phyloP scores from a whole-genome alignment of 2,329 filamentous ascomycete genomes.

The Fusarium dlaminii region DNA sequence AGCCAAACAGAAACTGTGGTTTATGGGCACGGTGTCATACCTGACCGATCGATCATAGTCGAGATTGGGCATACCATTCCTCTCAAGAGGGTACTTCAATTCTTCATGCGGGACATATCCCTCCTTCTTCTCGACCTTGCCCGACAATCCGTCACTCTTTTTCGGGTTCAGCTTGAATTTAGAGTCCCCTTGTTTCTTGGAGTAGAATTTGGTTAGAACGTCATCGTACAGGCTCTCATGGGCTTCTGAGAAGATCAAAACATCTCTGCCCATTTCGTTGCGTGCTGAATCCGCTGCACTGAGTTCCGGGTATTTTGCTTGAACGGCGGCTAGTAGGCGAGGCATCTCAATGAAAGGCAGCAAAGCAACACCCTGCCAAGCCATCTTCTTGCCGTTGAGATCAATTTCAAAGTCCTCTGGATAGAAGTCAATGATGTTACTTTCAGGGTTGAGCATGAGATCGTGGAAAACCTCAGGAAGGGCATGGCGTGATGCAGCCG shows the following conservation, averaged over 20 bases:
- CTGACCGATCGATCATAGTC: constrained; percentile 88
- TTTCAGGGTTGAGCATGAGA: constrained; percentile 88
- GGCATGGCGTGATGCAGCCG: constrained; percentile 90
- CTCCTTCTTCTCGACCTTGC: constrained; percentile 82
- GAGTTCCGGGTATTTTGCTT: constrained; percentile 81
- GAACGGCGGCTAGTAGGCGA: constrained; percentile 82
- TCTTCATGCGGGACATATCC: constrained; percentile 85
- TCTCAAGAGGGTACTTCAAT: constrained; percentile 79
- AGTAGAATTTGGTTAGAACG: constrained; percentile 86
- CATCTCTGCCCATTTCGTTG: constrained; percentile 83
- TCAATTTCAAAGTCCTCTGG: constrained; percentile 94
- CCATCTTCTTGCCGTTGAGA: constrained; percentile 97
- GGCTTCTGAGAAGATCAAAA: constrained; percentile 83
- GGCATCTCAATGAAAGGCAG: constrained; percentile 97
- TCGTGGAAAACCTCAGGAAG: constrained; percentile 89
- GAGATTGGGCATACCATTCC: constrained; percentile 76
- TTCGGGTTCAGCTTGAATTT: constrained; percentile 79
- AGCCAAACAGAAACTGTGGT: constrained; percentile 34
- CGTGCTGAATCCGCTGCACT: constrained; percentile 79
- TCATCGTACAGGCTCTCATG: constrained; percentile 85
- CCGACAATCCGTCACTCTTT: constrained; percentile 80
- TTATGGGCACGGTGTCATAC: constrained; percentile 58
- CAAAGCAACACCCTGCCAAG: constrained; percentile 94
- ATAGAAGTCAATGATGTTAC: constrained; percentile 97
- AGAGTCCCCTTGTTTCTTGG: constrained; percentile 78